Evolutionary conservation across 164 flowering plant genomes (phyloP).

Genomic region (Chimonanthus praecox): DNA sequence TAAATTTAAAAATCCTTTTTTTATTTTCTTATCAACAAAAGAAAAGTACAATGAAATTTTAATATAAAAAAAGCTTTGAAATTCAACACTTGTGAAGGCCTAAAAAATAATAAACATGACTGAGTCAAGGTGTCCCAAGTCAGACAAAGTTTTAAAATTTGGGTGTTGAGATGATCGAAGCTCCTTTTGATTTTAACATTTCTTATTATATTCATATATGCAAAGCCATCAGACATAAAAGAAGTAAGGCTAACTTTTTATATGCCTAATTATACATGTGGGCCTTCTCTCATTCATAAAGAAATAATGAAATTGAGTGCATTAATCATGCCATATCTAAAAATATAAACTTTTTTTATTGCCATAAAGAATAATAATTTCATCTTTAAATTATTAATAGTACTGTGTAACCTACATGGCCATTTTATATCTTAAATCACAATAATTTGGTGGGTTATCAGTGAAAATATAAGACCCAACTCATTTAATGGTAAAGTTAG

Average conservation of each 20-base stretch:
- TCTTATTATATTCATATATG: neutral
- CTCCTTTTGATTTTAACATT: neutral
- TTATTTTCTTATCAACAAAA: too few species aligned
- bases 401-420: neutral
- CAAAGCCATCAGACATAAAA: neutral
- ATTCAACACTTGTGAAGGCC: too few species aligned
- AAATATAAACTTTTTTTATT: neutral
- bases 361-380: neutral
- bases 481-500: too few species aligned
- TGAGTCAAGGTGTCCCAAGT: neutral
- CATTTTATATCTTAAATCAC: neutral
- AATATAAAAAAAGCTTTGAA: too few species aligned
- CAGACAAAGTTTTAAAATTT: neutral
- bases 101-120: neutral
- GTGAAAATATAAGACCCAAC: too few species aligned
- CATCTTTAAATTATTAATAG: neutral
- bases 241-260: too few species aligned
- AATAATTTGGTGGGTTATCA: too few species aligned
- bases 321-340: neutral
- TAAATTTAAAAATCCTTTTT: too few species aligned
- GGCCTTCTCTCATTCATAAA: neutral
- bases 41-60: too few species aligned
- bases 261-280: neutral
- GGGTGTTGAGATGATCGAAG: neutral
- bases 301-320: neutral